These are phyloP conservation scores for Phialemoniopsis sp. DNA, from an alignment of 2,329 filamentous ascomycete species.

Conservation along the genomic window DNA sequence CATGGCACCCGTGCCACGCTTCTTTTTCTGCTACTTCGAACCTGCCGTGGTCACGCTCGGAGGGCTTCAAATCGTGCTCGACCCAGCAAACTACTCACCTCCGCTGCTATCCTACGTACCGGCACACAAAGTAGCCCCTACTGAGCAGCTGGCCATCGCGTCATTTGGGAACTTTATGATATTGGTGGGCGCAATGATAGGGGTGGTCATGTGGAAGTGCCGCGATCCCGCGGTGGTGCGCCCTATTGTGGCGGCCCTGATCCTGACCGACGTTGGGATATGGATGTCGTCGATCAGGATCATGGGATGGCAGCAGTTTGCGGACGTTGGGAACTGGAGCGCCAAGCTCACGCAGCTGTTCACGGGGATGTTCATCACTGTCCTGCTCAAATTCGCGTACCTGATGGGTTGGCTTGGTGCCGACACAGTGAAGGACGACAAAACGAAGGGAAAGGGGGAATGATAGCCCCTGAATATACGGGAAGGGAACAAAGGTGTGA, in stretches of 20 bases:
- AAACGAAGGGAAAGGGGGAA: no score
- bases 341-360: no score
- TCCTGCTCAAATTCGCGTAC: no score
- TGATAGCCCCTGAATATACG: no score
- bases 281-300: no score
- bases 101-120: neutral
- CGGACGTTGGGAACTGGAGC: no score
- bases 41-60: neutral
- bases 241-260: constrained; percentile 45
- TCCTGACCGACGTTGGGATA: constrained; percentile 42
- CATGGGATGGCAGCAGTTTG: no score
- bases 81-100: constrained; percentile 1
- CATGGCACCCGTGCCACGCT: constrained; percentile 2
- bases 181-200: neutral
- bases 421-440: no score
- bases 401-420: no score
- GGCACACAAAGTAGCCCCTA: neutral
- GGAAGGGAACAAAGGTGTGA: no score
- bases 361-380: no score
- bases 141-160: constrained; percentile 1
- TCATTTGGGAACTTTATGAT: neutral
- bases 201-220: constrained; percentile 2
- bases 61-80: neutral
- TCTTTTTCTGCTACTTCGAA: constrained; percentile 4
- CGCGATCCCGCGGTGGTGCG: neutral